A percentile compares a stretch with the other conserved stretches of the same genome.
Conservation (phyloP, 768 basidiomycete genomes). For the Lenzites betulinus region DNA sequence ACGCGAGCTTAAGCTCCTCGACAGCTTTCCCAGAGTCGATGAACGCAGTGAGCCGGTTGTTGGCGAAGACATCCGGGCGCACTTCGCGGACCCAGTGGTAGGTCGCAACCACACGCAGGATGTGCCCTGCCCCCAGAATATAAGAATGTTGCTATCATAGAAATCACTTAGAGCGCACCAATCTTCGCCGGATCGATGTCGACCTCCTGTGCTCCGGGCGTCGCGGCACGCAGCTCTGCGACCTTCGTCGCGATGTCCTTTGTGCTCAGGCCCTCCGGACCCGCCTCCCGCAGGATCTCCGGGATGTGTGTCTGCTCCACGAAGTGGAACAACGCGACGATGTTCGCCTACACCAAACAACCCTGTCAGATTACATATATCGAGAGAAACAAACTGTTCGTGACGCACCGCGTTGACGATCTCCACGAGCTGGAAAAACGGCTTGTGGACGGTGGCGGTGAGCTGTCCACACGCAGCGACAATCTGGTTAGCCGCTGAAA, state of each 20-base stretch:
- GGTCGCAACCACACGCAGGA: conserved; percentile 72
- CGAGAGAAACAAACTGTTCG: too few relatives aligned
- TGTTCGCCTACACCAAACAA: neutral
- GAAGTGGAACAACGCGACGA: conserved; percentile 6
- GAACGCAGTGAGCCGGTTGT: conserved; percentile 65
- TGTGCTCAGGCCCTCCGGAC: conserved; percentile 51
- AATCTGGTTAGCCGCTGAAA: conserved; percentile 23
- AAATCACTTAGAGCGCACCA: conserved; percentile 39
- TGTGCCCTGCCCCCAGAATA: conserved; percentile 49
- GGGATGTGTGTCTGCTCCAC: conserved; percentile 45
- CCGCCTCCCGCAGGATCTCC: conserved; percentile 70
- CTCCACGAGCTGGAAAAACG: conserved; percentile 62
- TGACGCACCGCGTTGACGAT: conserved; percentile 57
- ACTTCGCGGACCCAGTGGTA: conserved; percentile 74
- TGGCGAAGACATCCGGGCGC: conserved; percentile 67
- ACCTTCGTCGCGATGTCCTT: conserved; percentile 32
- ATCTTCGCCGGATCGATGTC: conserved; percentile 44
- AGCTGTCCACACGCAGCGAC: conserved; percentile 29
- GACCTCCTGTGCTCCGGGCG: neutral
- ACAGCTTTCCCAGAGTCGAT: conserved; percentile 62
- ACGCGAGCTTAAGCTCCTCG: conserved; percentile 6
- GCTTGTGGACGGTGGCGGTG: conserved; percentile 23
- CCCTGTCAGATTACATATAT: neutral
- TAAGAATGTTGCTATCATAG: neutral
- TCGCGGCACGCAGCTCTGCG: neutral